Base-by-base conservation (phyloP, 345 rosid genomes). In the Toxicodendron radicans region DNA sequence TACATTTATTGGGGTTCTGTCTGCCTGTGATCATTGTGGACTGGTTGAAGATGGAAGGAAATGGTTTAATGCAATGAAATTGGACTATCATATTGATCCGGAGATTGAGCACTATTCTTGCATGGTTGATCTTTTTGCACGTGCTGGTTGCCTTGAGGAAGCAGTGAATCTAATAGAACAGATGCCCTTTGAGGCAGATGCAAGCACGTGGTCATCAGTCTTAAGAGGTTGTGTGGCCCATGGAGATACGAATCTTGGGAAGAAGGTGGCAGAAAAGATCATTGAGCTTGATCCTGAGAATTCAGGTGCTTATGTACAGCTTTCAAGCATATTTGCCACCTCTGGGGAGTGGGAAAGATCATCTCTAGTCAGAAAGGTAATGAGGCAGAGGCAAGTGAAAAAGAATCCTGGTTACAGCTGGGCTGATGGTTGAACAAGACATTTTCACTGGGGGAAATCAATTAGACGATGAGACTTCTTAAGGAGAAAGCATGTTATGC, bases 21-120 rank as follows among this genome's bases (percentile, higher is more conserved):
- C 94, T 64, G 93, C 97, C 11, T 94, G 94, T 72, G 87, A 87
- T 83, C 94, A 93, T 75, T 88, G 94, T 79, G 98, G 98, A 75
- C 70, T 94, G 76, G 85, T 90, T 16, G 92, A 85, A 60, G 97
- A 90, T 60, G 94, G 94, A 64, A 62, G 79, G 77, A 86, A 85
- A 74, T 82, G 91, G 87, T 92, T 90, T 57, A 57, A 84, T 38
- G 61, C 75, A 6, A 92, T 94, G 97, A 84, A 84, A 82, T 43
- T 78, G 75, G 84, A 87, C 24, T 76, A 83, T 53, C 79, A 82
- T 76, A 80, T 88, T n/a, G 81, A 80, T 72, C 98, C 90, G 33
- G 89, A 87, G 69, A 84, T 85, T 20, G 92, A 94, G 64, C 97
- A 92, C 64, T 89, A 81, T 72, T 89, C 94, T 68, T 92, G 97